These are phyloP conservation scores for Anisodus tanguticus DNA, from an alignment of 257 asterid species.

Conservation along the genomic window DNA sequence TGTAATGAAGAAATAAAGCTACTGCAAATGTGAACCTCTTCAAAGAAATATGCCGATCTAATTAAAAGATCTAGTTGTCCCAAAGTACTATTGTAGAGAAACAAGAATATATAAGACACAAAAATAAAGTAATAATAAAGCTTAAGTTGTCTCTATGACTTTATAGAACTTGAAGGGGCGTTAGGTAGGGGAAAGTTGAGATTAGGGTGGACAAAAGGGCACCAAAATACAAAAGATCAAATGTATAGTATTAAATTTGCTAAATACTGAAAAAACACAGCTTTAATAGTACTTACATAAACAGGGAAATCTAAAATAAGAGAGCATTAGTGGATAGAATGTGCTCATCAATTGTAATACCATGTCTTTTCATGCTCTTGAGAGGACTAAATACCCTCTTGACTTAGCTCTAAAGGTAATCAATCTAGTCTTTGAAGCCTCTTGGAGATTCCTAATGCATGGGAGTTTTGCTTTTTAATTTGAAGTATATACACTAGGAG, in stretches of 20 bases:
- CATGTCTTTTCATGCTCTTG: conserved; percentile 33
- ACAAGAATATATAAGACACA: neutral
- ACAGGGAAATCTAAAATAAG: conserved; percentile 15
- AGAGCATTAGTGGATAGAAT: conserved; percentile 47
- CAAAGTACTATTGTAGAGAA: neutral
- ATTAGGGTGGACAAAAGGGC: conserved; percentile 39
- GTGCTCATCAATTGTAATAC: conserved; percentile 34
- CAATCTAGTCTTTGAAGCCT: neutral
- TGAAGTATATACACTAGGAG: neutral
- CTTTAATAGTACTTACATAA: conserved; percentile 31
- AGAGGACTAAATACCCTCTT: conserved; percentile 27
- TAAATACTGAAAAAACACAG: conserved; percentile 13
- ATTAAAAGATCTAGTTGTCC: conserved; percentile 13
- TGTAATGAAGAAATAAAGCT: neutral
- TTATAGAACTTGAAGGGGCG: conserved; percentile 48
- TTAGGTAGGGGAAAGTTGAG: conserved; percentile 40
- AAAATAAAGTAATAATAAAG: conserved; percentile 24
- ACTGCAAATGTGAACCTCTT: neutral
- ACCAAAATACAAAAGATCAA: conserved; percentile 25
- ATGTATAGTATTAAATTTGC: neutral
- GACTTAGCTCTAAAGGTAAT: neutral
- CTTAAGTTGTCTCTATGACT: conserved; percentile 41
- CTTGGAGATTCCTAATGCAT: neutral
- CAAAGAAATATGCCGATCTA: neutral
- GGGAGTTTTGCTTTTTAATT: neutral